Base-by-base conservation (phyloP, 441 rosid genomes). In the Bruguiera hainesii region DNA sequence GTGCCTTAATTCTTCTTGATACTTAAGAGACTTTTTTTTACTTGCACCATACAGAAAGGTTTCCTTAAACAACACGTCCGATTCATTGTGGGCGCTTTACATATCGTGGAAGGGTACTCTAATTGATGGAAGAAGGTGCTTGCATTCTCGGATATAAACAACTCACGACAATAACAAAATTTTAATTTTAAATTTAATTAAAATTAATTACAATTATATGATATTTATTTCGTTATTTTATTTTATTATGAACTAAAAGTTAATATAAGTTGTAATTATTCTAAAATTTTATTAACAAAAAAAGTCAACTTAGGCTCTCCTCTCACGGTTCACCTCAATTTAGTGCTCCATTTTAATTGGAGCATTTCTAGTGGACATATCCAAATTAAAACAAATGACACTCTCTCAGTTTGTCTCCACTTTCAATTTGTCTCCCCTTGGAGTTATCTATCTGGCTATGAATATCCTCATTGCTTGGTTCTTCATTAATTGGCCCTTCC, bases 1-100 rank as follows among this genome's bases (percentile, higher is more conserved):
- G 79, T 78, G 88, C 84, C 46, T 64, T 75, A 74, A 70, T 76
- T 80, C 77, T 67, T 69, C 10, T 42, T 68, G 71, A 50, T 73
- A 62, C 61, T 72, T 68, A 72, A 79, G 74, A 68, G 52, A 57
- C 37, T 52, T 52, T 67, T 67, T 70, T 67, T 69, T 67, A 71
- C 73, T 69, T 58, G 11, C 1, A 39, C 16, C 48, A 13, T 39
- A 11, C 21, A 25, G 58, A 63, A 58, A 37, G 58, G 69, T 65
- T 78, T 75, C 64, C 83, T 79, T 79, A 72, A 64, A 65, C 49
- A 68, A 66, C 72, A 81, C 73, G 73, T 55, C 67, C 66, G 30
- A 31, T 69, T 52, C 50, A 49, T 62, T 28, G 67, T 71, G 69
- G 78, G 60, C 35, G 28, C 50, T 70, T 57, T 48, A 53, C 60